A percentile compares a stretch with the other conserved stretches of the same genome.
These are phyloP conservation scores for Dissoconium aciculare DNA, from an alignment of 2,329 filamentous ascomycete species.

Conservation along the genomic window DNA sequence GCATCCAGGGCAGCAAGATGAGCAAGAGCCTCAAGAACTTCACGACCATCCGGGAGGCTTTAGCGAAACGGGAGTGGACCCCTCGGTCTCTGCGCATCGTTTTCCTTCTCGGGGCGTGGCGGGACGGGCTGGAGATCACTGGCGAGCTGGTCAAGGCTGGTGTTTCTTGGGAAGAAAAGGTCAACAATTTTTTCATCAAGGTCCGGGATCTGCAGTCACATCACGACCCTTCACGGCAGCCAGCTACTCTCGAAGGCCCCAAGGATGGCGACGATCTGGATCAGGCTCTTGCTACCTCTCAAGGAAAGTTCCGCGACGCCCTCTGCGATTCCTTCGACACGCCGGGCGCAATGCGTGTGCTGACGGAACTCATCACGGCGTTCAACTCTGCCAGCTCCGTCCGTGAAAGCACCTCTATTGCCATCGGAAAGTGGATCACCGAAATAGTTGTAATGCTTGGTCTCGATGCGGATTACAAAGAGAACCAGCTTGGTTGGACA, in stretches of 20 bases:
- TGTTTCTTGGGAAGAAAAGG: constrained; percentile 62
- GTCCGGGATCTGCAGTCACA: constrained; percentile 33
- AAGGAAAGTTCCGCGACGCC: constrained; percentile 45
- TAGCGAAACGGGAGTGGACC: constrained; percentile 56
- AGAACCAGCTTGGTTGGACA: constrained; percentile 44
- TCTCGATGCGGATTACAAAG: constrained; percentile 44
- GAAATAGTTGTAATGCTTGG: constrained; percentile 74
- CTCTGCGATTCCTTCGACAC: constrained; percentile 83
- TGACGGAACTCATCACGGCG: constrained; percentile 62
- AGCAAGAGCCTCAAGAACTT: constrained; percentile 94
- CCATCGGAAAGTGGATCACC: constrained; percentile 63
- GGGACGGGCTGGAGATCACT: constrained; percentile 81
- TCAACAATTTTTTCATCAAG: constrained; percentile 57
- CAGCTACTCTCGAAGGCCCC: constrained; percentile 18
- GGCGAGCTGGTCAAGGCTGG: constrained; percentile 63
- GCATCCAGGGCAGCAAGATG: constrained; percentile 87
- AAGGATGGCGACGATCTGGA: constrained; percentile 27
- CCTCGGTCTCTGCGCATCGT: constrained; percentile 67
- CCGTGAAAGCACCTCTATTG: constrained; percentile 34
- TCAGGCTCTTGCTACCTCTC: constrained; percentile 37
- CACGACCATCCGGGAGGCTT: constrained; percentile 74
- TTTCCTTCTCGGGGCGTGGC: constrained; percentile 79
- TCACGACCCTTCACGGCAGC: constrained; percentile 6
- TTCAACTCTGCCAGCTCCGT: constrained; percentile 47
- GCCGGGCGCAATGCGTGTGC: constrained; percentile 58